phyloP scores from a whole-genome alignment of 73 alveolate species.

The Paramecium sexaurelia region DNA sequence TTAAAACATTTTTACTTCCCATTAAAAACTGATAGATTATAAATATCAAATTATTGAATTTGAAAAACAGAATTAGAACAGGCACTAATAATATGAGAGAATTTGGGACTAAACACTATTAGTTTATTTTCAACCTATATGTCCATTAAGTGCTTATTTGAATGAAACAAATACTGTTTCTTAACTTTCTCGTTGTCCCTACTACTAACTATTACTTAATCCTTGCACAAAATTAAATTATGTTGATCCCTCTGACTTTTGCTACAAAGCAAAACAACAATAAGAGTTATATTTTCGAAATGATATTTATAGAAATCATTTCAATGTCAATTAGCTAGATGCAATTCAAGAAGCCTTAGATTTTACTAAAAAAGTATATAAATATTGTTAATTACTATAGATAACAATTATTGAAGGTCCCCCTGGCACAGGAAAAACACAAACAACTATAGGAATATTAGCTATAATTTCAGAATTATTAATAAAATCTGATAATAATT shows the following conservation, averaged over 20 bases:
- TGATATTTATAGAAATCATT: not conserved
- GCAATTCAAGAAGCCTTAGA: not conserved
- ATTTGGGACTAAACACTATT: not conserved
- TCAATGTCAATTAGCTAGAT: not conserved
- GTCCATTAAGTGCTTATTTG: not conserved
- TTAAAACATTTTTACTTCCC: not conserved
- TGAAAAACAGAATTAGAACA: not conserved
- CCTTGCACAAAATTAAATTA: not conserved
- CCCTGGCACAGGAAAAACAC: slow-evolving; percentile 45
- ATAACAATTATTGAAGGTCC: not conserved
- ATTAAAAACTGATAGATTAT: not conserved
- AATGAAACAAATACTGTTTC: not conserved
- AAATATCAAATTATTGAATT: not conserved
- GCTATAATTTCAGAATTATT: not conserved
- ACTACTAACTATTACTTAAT: not conserved
- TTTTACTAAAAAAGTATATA: not conserved
- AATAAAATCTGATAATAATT: not conserved
- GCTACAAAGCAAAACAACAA: not conserved
- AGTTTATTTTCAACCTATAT: not conserved
- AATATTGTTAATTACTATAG: not conserved
- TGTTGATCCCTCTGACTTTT: not conserved
- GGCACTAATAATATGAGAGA: not conserved
- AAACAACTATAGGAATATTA: not conserved
- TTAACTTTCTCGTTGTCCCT: not conserved
- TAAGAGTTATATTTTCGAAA: not conserved